Conservation (phyloP, 495 filamentous ascomycete genomes). For the Bacidia gigantensis region DNA sequence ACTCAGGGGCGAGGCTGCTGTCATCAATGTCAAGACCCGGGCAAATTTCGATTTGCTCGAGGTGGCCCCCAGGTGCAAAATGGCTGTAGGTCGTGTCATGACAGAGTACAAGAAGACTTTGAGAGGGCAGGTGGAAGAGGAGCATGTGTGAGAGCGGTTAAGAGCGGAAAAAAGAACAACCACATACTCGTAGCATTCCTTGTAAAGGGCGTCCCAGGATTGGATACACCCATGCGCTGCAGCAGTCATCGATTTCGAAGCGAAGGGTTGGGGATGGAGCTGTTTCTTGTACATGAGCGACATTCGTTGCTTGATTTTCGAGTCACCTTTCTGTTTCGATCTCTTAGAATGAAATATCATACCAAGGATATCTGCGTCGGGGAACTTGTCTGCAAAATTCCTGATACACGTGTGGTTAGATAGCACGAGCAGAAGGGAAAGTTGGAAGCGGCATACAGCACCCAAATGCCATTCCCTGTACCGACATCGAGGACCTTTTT, state of each 20-base stretch:
- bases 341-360: not conserved
- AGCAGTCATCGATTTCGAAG: constrained; percentile 43
- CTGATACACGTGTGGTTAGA: not conserved
- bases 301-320: constrained; percentile 25
- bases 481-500: constrained; percentile 17
- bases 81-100: no score
- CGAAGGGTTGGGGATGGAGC: constrained; percentile 34
- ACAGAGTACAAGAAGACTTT: no score
- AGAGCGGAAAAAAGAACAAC: not conserved
- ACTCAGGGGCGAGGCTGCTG: constrained; percentile 33
- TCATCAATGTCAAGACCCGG: constrained; percentile 38
- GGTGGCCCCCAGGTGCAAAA: constrained; percentile 50
- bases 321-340: not conserved
- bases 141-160: not conserved
- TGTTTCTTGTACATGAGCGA: constrained; percentile 30
- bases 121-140: no score
- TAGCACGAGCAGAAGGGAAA: constrained; percentile 5
- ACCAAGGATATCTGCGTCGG: constrained; percentile 35
- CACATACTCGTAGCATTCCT: constrained; percentile 24
- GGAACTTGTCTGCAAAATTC: constrained; percentile 35
- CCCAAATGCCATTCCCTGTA: constrained; percentile 17
- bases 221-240: constrained; percentile 38
- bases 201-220: constrained; percentile 40
- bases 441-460: constrained; percentile 6
- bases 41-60: constrained; percentile 44